Percentiles rank a stretch among this genome's conserved stretches.
Conservation (phyloP, 1,284 basidiomycete genomes). For the Malassezia obtusa region DNA sequence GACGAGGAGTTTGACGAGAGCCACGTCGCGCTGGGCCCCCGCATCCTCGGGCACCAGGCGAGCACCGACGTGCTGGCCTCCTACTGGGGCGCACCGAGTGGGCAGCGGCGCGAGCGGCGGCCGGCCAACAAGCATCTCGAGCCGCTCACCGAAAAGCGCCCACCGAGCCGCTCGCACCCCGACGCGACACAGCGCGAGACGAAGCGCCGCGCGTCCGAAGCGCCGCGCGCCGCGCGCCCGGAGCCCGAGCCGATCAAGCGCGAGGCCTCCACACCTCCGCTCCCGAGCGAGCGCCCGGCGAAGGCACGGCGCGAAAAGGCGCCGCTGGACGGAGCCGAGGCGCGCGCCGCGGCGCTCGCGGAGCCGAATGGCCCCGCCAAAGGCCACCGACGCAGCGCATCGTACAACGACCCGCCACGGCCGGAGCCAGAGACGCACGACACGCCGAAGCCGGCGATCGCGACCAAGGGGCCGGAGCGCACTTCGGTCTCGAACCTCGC, state of each 20-base stretch:
- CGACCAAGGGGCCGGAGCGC: slow-evolving; percentile 41
- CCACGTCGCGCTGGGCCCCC: slow-evolving; percentile 23
- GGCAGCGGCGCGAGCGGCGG: slow-evolving; percentile 26
- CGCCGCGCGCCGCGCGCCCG: not conserved
- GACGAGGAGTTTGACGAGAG: slow-evolving; percentile 5
- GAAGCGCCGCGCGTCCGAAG: not conserved
- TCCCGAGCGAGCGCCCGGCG: not conserved
- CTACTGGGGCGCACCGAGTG: slow-evolving; percentile 43
- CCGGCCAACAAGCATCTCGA: not conserved
- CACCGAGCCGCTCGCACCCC: not conserved
- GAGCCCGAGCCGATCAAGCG: not conserved
- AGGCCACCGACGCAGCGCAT: slow-evolving; percentile 11
- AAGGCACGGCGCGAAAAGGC: too few species aligned
- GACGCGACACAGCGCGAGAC: not conserved
- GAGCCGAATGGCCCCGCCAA: too few species aligned
- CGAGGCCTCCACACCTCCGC: not conserved
- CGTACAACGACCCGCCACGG: slow-evolving; percentile 6
- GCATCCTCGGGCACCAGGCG: slow-evolving; percentile 45
- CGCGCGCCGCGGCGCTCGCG: too few species aligned
- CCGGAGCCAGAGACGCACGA: too few species aligned
- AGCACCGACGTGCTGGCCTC: slow-evolving; percentile 41
- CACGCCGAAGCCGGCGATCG: slow-evolving; percentile 18
- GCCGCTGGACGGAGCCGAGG: too few species aligned
- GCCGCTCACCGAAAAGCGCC: not conserved
- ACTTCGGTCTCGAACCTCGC: slow-evolving; percentile 45